These are phyloP conservation scores for Fallopia convolvulus DNA, from an alignment of 148 eudicot species.

Conservation along the genomic window DNA sequence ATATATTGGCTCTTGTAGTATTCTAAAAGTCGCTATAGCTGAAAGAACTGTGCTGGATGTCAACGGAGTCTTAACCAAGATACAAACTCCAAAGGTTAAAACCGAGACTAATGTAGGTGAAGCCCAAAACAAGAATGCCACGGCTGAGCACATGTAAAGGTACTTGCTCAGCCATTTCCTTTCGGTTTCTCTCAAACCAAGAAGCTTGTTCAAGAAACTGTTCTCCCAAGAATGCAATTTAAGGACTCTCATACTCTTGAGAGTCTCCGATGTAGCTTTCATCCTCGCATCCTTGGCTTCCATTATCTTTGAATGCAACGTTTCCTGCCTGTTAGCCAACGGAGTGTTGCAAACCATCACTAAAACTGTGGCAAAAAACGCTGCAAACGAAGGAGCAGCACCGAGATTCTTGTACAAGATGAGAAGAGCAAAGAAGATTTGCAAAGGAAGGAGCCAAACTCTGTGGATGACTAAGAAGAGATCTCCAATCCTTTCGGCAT, in stretches of 20 bases:
- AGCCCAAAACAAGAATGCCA: conserved; percentile 89
- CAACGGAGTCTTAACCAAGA: conserved; percentile 54
- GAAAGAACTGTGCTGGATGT: conserved; percentile 77
- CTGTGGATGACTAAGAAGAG: conserved; percentile 67
- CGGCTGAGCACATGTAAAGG: conserved; percentile 69
- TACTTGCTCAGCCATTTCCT: conserved; percentile 62
- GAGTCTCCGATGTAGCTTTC: conserved; percentile 69
- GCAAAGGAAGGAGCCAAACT: conserved; percentile 81
- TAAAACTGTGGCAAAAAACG: conserved; percentile 50
- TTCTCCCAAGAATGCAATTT: conserved; percentile 90
- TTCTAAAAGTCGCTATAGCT: conserved; percentile 84
- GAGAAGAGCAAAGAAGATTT: conserved; percentile 54
- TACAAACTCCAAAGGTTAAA: conserved; percentile 75
- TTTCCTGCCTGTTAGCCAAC: conserved; percentile 61
- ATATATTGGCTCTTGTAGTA: conserved; percentile 85
- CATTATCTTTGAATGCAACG: conserved; percentile 67
- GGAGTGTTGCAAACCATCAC: conserved; percentile 85
- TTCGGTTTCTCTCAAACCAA: conserved; percentile 55
- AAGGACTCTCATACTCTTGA: conserved; percentile 84
- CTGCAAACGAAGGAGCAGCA: conserved; percentile 58
- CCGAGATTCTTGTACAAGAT: conserved; percentile 73
- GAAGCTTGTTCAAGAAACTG: conserved; percentile 44
- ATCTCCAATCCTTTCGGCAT: conserved; percentile 83
- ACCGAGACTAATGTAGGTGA: conserved; percentile 86
- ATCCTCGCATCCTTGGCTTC: conserved; percentile 79